Evolutionary conservation across 257 asterid genomes (phyloP).

Genomic region (Penstemon newberryi): DNA sequence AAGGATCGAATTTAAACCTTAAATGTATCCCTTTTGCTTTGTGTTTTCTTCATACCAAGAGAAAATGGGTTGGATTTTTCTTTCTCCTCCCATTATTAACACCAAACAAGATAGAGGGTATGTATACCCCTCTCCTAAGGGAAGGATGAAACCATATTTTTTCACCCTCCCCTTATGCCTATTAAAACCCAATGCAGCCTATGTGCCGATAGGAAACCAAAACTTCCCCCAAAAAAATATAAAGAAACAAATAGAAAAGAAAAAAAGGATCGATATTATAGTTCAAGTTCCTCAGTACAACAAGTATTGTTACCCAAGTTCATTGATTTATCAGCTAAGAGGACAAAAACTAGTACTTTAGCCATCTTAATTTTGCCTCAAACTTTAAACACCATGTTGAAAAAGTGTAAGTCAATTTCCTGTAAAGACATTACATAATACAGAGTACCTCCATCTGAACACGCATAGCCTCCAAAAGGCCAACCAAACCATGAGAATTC

Average conservation of each 20-base stretch:
- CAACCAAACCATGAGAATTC: slow-evolving; percentile 76
- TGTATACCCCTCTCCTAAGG: no score
- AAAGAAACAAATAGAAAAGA: neutral
- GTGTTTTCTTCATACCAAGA: no score
- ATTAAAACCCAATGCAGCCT: no score
- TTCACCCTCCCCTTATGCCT: no score
- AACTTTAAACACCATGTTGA: slow-evolving; percentile 1
- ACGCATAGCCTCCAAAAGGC: slow-evolving; percentile 95
- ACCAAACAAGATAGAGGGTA: no score
- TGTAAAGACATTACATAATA: neutral
- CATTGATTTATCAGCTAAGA: neutral
- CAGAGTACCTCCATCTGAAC: slow-evolving; percentile 93
- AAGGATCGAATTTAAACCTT: no score
- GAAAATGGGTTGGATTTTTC: no score
- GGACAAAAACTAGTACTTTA: neutral
- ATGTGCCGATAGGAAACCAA: neutral
- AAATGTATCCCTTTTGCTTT: no score
- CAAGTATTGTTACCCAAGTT: slow-evolving; percentile 5
- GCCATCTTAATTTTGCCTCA: slow-evolving; percentile 13
- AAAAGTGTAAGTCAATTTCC: slow-evolving; percentile 2
- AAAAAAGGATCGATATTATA: neutral
- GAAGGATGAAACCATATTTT: no score
- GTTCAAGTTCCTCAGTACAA: slow-evolving; percentile 9
- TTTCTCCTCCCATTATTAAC: no score
- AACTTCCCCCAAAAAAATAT: slow-evolving; percentile 12